Evolutionary conservation across 1,284 basidiomycete species (phyloP), one percentile per base, ranked within the genome.

Genomic region (Phylloporus sp.): DNA sequence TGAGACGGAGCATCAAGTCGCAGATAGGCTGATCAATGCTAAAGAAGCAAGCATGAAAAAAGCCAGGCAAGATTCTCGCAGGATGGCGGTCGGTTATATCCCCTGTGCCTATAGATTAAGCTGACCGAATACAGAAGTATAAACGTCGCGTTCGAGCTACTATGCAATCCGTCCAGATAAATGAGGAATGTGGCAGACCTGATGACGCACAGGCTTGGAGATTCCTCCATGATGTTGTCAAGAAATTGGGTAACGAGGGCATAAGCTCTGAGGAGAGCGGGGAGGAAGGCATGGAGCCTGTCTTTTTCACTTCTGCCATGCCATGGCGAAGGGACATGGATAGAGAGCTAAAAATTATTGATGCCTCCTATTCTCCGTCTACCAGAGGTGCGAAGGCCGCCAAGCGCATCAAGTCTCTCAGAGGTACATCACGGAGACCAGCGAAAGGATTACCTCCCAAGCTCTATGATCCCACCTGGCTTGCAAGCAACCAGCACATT

Each of bases 191-290:
- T 4, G 55, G 55, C 11, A 18, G 11, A 26, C 18, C 20, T 2
- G 29, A 56, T 4, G 47, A 61, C 2, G 17, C 18, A 6, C n/a
- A 15, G 34, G 39, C 11, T 13, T 62, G 60, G 60, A 31, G 11
- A 44, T 62, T 62, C 29, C 24, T 62, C 1, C 22, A 52, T 20
- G 10, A 18, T 7, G 6, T 61, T 10, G 17, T 56, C 15, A 24
- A 24, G 18, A 39, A 6, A 28, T 8, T 61, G 39, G 54, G 55
- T 4, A 61, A 17, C 22, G 54, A 61, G 8, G 54, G 55, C 3
- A 57, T 52, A 42, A 62, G 56, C 20, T 62, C 56, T 7, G 56
- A 53, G 20, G 50, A 62, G 28, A 62, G 61, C 46, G 61, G 34
- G 6, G 15, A 53, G 17, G 60, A 61, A 18, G 49, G 57, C 32